Percentiles rank a stretch among this genome's conserved stretches.
These are phyloP conservation scores for Yamadazyma buinensis DNA, from an alignment of 1,139 yeast species.

Conservation along the genomic window DNA sequence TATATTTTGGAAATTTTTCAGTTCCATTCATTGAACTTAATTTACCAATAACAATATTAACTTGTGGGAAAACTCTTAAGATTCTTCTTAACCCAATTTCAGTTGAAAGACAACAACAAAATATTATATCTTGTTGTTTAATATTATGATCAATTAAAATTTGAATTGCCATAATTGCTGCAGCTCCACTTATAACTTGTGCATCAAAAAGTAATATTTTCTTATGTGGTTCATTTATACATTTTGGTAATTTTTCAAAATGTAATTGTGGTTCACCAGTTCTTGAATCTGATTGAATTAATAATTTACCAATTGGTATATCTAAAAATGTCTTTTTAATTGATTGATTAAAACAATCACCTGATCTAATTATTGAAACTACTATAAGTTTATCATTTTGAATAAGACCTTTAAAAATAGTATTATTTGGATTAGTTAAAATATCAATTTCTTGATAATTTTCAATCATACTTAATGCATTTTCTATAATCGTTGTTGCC, in stretches of 20 bases:
- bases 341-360: constrained; percentile 85
- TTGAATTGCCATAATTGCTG: constrained; percentile 90
- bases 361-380: constrained; percentile 80
- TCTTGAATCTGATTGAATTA: constrained; percentile 80
- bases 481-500: constrained; percentile 63
- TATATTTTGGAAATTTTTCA: constrained; percentile 17
- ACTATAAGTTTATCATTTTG: constrained; percentile 56
- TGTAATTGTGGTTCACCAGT: constrained; percentile 96
- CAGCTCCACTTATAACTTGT: constrained; percentile 89
- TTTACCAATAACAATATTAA: constrained; percentile 68
- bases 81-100: constrained; percentile 78
- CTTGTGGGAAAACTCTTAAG: constrained; percentile 65
- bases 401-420: constrained; percentile 34
- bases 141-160: constrained; percentile 82
- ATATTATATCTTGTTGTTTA: constrained; percentile 55
- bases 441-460: constrained; percentile 27
- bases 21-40: constrained; percentile 42
- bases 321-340: constrained; percentile 74
- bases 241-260: constrained; percentile 53
- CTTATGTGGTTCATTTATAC: constrained; percentile 29
- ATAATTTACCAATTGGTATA: constrained; percentile 71
- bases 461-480: constrained; percentile 53
- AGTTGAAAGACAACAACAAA: constrained; percentile 73
- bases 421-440: constrained; percentile 39
- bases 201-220: constrained; percentile 76